Evolutionary conservation across 1,284 basidiomycete species (phyloP), one percentile per base, ranked within the genome.

Genomic region (Microbotryum silenes-acaulis): DNA sequence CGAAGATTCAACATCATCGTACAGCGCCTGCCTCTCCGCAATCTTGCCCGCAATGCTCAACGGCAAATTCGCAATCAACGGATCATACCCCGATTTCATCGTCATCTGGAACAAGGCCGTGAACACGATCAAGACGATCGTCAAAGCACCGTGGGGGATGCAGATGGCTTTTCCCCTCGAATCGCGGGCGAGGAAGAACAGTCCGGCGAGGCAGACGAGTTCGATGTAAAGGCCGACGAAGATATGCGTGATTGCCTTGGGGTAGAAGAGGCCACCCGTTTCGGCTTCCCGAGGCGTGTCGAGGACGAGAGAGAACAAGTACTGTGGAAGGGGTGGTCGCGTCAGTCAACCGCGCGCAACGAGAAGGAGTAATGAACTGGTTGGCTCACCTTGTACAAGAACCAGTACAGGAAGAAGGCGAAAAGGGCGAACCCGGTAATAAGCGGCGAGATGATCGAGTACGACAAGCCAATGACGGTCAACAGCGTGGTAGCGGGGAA

Each of bases 191-290:
- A 96, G 80, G 85, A 96, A 94, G 81, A 96, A 96, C 68, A 96
- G 77, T 2, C 88, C 88, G 33, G 48, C 52, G 21, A 96, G 78
- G 74, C 89, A 92, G 56, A 94, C 73, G 77, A 81, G 75, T 73
- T 88, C 82, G 58, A 97, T 81, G 74, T 96, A 97, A 20, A 73
- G 63, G 9, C 71, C 94, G n/a, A 91, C 89, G 71, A 97, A 97
- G 49, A 94, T 74, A 72, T 97, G 93, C 58, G 87, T 84, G 51
- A 98, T 84, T 1, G 96, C 94, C 76, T 87, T 90, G 51, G 92
- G 92, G 81, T 94, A 97, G 81, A 97, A 97, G 54, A 89, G 76
- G 0, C 94, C 94, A 31, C 91, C 93, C 0, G 94, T 97, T 69
- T 99, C 94, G 56, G 77, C 79, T 4, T 81, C 77, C 0, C 82